phyloP scores from a whole-genome alignment of 208 protist species.

The Trichomonas gallinae region DNA sequence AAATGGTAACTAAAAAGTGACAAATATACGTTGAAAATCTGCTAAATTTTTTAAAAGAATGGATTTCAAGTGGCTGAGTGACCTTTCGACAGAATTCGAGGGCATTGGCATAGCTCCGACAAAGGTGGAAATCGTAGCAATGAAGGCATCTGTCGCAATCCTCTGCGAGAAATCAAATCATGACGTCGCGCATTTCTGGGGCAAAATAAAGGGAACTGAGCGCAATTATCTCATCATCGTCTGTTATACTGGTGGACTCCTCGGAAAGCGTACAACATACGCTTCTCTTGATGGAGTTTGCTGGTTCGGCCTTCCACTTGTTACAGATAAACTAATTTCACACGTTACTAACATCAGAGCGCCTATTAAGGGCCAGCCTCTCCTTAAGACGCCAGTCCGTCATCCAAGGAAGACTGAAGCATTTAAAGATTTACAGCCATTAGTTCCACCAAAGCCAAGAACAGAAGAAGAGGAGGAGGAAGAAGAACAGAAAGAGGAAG shows the following conservation, averaged over 20 bases:
- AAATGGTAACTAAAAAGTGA: no score
- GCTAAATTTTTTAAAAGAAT: not conserved
- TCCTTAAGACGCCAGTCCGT: not conserved
- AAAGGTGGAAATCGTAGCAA: not conserved
- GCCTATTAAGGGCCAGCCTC: not conserved
- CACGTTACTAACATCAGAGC: not conserved
- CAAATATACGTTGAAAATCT: not conserved
- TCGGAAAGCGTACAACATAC: not conserved
- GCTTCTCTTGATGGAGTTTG: constrained; percentile 2
- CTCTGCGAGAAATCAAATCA: not conserved
- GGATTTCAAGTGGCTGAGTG: not conserved
- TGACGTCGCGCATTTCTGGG: not conserved
- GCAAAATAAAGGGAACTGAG: not conserved
- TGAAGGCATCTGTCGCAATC: not conserved
- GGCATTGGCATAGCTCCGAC: not conserved
- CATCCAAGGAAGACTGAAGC: not conserved
- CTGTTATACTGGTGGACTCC: not conserved
- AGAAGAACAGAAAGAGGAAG: not conserved
- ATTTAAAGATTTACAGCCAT: not conserved
- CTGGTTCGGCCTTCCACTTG: constrained; percentile 16
- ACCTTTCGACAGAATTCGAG: not conserved
- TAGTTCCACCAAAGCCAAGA: constrained; percentile 3
- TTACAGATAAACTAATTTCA: not conserved
- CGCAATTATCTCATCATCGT: not conserved
- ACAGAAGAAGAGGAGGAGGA: constrained; percentile 12